Conservation (phyloP, 768 basidiomycete genomes). For the Boletus subcaerulescens region DNA sequence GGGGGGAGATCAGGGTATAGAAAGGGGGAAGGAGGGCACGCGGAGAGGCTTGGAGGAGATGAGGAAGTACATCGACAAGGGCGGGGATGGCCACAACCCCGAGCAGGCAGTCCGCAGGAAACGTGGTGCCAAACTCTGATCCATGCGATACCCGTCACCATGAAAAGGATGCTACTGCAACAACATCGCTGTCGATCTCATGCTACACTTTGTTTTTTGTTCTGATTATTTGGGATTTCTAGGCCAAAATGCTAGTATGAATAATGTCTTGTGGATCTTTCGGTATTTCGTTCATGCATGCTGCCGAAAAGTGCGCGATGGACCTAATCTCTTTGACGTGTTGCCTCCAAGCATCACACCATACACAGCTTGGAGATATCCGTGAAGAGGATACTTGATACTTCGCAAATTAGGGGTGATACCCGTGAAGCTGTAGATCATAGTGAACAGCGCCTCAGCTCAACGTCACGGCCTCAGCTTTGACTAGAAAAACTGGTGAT, state of each 20-base stretch:
- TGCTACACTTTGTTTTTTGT: neutral
- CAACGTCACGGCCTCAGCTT: too few species aligned
- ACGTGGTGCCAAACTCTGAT: conserved; percentile 25
- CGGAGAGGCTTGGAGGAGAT: conserved; percentile 11
- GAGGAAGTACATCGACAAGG: conserved; percentile 3
- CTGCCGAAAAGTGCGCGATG: too few species aligned
- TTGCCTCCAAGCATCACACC: too few species aligned
- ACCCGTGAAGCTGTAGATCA: too few species aligned
- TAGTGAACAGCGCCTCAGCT: too few species aligned
- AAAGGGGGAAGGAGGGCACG: conserved; percentile 6
- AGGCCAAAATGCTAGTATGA: neutral
- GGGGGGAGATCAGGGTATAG: conserved; percentile 2
- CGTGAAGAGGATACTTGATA: too few species aligned
- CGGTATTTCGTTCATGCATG: too few species aligned
- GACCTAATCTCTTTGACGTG: too few species aligned
- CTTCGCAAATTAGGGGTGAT: too few species aligned
- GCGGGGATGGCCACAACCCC: conserved; percentile 6
- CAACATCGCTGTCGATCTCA: neutral
- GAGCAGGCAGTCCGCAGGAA: conserved; percentile 13
- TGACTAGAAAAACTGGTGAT: too few species aligned
- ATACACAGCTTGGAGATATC: too few species aligned
- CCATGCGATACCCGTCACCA: conserved; percentile 5
- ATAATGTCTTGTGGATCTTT: too few species aligned
- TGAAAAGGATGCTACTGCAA: neutral
- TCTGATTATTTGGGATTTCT: neutral